Percentiles rank a stretch among this genome's conserved stretches.
These are phyloP conservation scores for Pontederia crassipes DNA, from an alignment of 176 grass and related monocot species.

Conservation along the genomic window DNA sequence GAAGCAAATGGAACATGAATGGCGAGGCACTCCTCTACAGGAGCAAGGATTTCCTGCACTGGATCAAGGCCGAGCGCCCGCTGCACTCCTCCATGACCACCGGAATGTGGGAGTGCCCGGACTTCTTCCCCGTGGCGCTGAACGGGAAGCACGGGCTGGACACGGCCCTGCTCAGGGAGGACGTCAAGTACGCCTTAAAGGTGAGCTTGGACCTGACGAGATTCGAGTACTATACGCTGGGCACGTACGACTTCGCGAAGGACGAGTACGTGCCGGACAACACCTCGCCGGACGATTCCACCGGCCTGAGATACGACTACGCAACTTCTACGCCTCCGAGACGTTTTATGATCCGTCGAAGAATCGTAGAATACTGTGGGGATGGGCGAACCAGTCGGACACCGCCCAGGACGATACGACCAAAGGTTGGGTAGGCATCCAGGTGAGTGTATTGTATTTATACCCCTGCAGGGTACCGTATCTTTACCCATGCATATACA, in stretches of 20 bases:
- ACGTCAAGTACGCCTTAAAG: conserved; percentile 62
- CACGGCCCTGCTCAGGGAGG: not conserved
- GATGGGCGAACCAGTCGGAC: conserved; percentile 83
- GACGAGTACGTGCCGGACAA: conserved; percentile 56
- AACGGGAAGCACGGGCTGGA: conserved; percentile 31
- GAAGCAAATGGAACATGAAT: conserved; percentile 9
- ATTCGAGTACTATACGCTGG: conserved; percentile 79
- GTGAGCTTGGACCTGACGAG: conserved; percentile 58
- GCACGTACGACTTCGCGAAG: conserved; percentile 22
- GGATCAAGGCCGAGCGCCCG: conserved; percentile 43
- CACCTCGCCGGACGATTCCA: conserved; percentile 28
- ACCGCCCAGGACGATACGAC: conserved; percentile 27
- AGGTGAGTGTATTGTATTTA: conserved; percentile 18
- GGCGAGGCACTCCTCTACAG: conserved; percentile 53
- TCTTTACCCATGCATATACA: no score
- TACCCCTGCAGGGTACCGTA: no score
- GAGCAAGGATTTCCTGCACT: conserved; percentile 49
- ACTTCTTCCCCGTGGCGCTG: conserved; percentile 49
- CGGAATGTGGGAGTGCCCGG: conserved; percentile 89
- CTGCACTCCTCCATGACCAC: conserved; percentile 43
- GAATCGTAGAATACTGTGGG: conserved; percentile 58
- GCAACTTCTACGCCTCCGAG: conserved; percentile 89
- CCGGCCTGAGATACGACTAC: conserved; percentile 51
- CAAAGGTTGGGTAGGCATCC: conserved; percentile 78
- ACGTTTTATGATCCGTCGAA: conserved; percentile 63